Evolutionary conservation across 441 rosid genomes (phyloP).

Genomic region (Melastoma candidum): DNA sequence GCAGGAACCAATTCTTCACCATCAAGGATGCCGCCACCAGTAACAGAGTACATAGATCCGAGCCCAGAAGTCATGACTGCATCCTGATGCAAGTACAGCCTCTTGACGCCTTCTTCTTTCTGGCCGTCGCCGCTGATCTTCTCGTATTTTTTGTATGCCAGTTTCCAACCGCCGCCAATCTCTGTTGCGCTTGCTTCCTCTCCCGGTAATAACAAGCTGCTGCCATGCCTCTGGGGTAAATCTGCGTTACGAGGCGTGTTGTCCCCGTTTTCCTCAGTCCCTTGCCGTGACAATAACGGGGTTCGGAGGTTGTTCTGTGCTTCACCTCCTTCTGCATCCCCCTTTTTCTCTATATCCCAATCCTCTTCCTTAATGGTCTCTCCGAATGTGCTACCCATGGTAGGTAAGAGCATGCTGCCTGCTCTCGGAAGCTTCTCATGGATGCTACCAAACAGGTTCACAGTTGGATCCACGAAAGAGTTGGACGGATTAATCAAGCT

Average conservation of each 20-base stretch:
- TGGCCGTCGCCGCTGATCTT: conserved; percentile 23
- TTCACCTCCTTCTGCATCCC: conserved; percentile 4
- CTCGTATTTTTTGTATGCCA: conserved; percentile 35
- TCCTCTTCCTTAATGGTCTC: conserved; percentile 20
- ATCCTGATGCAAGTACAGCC: conserved; percentile 37
- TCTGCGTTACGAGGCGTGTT: not conserved
- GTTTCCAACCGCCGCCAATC: conserved; percentile 50
- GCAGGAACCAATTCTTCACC: conserved; percentile 14
- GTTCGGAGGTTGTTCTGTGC: conserved; percentile 23
- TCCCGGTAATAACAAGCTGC: conserved; percentile 16
- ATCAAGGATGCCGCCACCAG: conserved; percentile 1
- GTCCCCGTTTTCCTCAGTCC: conserved; percentile 18
- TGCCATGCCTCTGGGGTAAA: conserved; percentile 16
- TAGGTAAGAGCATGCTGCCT: conserved; percentile 24
- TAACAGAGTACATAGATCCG: conserved; percentile 12
- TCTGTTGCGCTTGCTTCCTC: conserved; percentile 25
- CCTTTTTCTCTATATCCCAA: conserved; percentile 16
- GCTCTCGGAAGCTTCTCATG: conserved; percentile 35
- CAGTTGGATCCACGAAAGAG: conserved; percentile 31
- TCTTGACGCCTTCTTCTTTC: conserved; percentile 29
- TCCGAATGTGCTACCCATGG: conserved; percentile 38
- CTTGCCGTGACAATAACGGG: conserved; percentile 32
- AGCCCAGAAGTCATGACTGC: conserved; percentile 7
- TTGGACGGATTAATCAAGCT: conserved; percentile 27
- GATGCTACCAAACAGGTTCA: conserved; percentile 38